phyloP scores from a whole-genome alignment of 805 yeast genomes.

The Maudiozyma saulgeensis region DNA sequence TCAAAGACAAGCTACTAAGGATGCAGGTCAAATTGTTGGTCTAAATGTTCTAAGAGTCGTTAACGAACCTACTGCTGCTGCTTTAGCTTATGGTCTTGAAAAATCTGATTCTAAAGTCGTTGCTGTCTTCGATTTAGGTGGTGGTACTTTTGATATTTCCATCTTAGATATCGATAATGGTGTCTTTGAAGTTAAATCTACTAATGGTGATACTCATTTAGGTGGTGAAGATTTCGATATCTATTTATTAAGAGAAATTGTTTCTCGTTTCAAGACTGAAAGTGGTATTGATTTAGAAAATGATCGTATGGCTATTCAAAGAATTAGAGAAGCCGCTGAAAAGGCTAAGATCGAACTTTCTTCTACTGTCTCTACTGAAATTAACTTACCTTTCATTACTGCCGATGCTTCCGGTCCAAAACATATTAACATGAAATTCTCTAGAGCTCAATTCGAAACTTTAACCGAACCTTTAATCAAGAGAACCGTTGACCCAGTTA shows the following conservation, averaged over 20 bases:
- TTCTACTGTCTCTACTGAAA: conserved; percentile 55
- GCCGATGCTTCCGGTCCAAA: conserved; percentile 71
- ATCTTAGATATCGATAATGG: conserved; percentile 95
- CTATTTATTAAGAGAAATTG: conserved; percentile 72
- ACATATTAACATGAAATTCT: conserved; percentile 55
- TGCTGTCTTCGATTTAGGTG: conserved; percentile 96
- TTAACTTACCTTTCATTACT: conserved; percentile 68
- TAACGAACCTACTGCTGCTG: conserved; percentile 86
- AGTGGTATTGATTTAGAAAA: conserved; percentile 48
- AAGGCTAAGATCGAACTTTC: conserved; percentile 72
- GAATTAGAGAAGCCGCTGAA: conserved; percentile 81
- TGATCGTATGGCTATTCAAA: conserved; percentile 61
- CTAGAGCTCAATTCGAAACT: conserved; percentile 64
- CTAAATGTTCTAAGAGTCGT: conserved; percentile 72
- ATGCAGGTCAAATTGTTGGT: conserved; percentile 96
- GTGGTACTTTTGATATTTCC: conserved; percentile 97
- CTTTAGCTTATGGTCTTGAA: conserved; percentile 90
- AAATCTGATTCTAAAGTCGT: conserved; percentile 68
- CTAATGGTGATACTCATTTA: conserved; percentile 85
- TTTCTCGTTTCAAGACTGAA: conserved; percentile 69
- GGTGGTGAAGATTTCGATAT: conserved; percentile 90
- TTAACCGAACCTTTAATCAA: conserved; percentile 61
- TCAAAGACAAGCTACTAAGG: conserved; percentile 82
- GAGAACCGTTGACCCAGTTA: conserved; percentile 67
- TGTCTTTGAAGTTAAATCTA: conserved; percentile 94